Evolutionary conservation across 192 early-diverging fungal genomes (phyloP), one percentile per base, ranked within the genome.

Genomic region (Fimicolochytrium jonesii): DNA sequence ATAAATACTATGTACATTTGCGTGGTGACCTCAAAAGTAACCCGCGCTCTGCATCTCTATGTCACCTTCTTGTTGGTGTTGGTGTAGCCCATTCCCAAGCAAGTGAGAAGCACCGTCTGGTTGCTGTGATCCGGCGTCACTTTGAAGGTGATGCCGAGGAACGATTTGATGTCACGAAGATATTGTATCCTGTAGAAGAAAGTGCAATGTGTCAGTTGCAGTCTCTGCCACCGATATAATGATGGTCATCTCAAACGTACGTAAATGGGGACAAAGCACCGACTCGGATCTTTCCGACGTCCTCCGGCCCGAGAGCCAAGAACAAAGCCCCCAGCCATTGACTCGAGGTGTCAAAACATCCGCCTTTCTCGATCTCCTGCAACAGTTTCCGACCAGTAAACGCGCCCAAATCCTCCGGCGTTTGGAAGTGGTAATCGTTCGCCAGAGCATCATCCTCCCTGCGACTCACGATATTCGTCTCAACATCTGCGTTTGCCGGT

Each of bases 71-170:
- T 96, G 74, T 84, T 92, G 39, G 90, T 85, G 70, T 98, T 98
- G 32, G 80, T 81, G 69, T 89, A 96, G 9, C 94, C 94, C 18
- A 86, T 76, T 26, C 95, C 95, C 29, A 98, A 79, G 69, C 90
- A 91, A 2, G 94, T 88, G 76, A 96, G 74, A 29, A 93, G 57
- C 17, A 92, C 78, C 0, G 84, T 85, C 57, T 84, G 80, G 5
- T 79, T 82, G 56, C 80, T 76, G 25, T 85, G 77, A 45, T 94
- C 92, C 1, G 85, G 84, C 73, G 81, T 84, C 53, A 98, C 87
- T 76, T 95, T 98, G 81, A 97, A 97, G 2, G 86, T 87, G 10
- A 88, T 86, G 34, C 90, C 92, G 72, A 98, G 89, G 68, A 97
- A 93, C 44, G 83, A 77, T 66, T 88, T 82, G 37, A 98, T 66